A percentile compares a stretch with the other conserved stretches of the same genome.
Evolutionary conservation across 2,329 filamentous ascomycete species (phyloP).

Genomic region (Chrysoporthe puriensis): DNA sequence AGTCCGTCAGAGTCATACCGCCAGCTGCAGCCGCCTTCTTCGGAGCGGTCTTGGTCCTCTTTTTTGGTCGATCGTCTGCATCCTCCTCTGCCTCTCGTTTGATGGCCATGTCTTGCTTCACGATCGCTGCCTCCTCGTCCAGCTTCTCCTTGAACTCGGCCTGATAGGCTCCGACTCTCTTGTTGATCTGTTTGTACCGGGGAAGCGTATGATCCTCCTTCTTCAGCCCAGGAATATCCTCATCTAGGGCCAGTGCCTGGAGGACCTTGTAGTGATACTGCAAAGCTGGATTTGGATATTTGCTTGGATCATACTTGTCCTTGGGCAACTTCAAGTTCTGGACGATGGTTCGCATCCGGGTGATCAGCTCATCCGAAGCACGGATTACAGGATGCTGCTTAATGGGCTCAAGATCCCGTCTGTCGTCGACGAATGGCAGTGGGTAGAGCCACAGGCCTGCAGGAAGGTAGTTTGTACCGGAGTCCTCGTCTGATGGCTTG

Average conservation of each 20-base stretch:
- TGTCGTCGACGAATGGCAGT: conserved; percentile 86
- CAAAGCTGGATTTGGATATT: conserved; percentile 88
- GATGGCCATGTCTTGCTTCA: conserved; percentile 45
- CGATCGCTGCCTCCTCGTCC: conserved; percentile 53
- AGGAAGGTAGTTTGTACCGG: conserved; percentile 71
- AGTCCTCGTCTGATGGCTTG: conserved; percentile 65
- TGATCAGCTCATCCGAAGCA: conserved; percentile 72
- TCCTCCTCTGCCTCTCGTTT: conserved; percentile 58
- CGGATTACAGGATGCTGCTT: conserved; percentile 46
- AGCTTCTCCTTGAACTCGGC: conserved; percentile 75
- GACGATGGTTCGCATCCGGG: conserved; percentile 80
- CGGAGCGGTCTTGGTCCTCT: conserved; percentile 46
- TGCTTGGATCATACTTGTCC: conserved; percentile 78
- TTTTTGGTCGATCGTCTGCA: conserved; percentile 44
- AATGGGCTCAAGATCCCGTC: conserved; percentile 71
- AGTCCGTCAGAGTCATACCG: conserved; percentile 49
- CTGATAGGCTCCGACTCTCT: conserved; percentile 79
- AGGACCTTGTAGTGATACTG: conserved; percentile 98
- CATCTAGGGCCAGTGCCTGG: conserved; percentile 87
- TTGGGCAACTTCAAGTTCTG: conserved; percentile 89
- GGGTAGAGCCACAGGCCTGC: conserved; percentile 88
- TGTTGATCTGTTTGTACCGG: conserved; percentile 85
- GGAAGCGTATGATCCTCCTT: conserved; percentile 79
- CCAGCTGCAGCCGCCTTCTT: conserved; percentile 34
- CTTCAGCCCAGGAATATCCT: conserved; percentile 77